Evolutionary conservation across 768 basidiomycete genomes (phyloP), one percentile per base, ranked within the genome.

Genomic region (Panaeolus cyanescens): DNA sequence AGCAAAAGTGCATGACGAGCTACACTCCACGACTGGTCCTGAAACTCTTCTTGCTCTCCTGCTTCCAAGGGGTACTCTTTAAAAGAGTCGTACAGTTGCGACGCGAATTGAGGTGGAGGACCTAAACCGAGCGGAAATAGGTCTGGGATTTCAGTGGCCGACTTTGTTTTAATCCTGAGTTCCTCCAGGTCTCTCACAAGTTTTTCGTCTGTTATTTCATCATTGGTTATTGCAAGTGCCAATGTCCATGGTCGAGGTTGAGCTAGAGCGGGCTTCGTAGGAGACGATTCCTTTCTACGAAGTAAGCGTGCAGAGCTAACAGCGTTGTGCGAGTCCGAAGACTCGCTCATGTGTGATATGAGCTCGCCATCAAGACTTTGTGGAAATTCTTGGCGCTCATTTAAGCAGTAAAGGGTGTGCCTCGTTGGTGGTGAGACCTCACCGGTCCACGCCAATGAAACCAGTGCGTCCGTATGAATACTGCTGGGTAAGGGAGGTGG

Each of bases 191-290:
- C 75, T 54, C 79, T 72, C 5, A 85, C 76, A 10, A 86, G 72
- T 33, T 73, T 77, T 64, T 84, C 83, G 66, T 86, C 83, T 2
- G 83, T 76, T 54, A 84, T 73, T 17, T 71, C 78, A 28, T 83
- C 79, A 54, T 84, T 80, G 28, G 77, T 82, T 62, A 85, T 79
- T 15, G 80, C 83, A 68, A 79, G 80, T 1, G 80, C 80, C 53
- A 85, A 74, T 1, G 76, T 80, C 77, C 75, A 79, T 9, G 73
- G 71, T 34, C 74, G 65, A 55, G 58, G 66, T 33, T 58, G 31
- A 58, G 37, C 6, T 19, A 22, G 25, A 37, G 45, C 60, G 19
- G 54, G 54, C 25, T 50, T 50, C 15, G 53, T 55, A 34, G 61
- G 59, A 5, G 32, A 19, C 53, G 61, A 40, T 33, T 59, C 68